Evolutionary conservation across 2,329 filamentous ascomycete species (phyloP), one percentile per base, ranked within the genome.

Genomic region (Cytospora chrysosperma): DNA sequence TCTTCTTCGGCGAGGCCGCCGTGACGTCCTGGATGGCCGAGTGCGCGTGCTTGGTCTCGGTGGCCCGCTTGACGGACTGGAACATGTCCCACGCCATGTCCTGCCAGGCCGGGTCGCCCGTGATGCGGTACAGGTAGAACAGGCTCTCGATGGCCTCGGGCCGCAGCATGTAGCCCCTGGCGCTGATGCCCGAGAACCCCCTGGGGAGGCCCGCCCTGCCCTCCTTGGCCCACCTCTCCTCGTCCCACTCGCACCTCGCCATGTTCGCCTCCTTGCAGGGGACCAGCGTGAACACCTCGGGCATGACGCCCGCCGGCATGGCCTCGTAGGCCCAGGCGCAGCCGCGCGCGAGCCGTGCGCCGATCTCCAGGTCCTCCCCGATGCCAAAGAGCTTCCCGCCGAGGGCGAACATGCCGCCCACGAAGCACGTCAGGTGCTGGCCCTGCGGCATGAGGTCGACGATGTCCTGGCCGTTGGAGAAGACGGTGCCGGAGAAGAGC

Each of bases 121-220:
- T 83, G 55, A 82, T 75, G 51, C 81, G 78, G 74, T 81, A 82
- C 71, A 83, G 78, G 64, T 82, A 77, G 61, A 82, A 83, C 40
- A 82, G 70, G 68, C 79, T 82, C 74, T 83, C 81, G 61, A 83
- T 79, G n/a, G 80, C 81, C 72, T 83, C 81, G 1, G 81, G 80
- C 27, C 81, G 75, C 57, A 82, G 73, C 32, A 76, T 68, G 65
- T 82, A 83, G 26, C 73, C 72, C 0, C 77, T 69, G 58, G 81
- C 78, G 1, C 75, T 78, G 27, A 78, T 70, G 62, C 84, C 82
- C 56, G 82, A 83, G 73, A 90, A 90, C 2, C 88, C 89, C 9
- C 79, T 79, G 0, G 80, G 79, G 1, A 77, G 67, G 24, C 64
- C 75, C 54, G 77, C 70, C 24, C 68, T 69, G 15, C 59, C 56